A percentile compares a stretch with the other conserved stretches of the same genome.
Conservation (phyloP, 306 rosid genomes). For the Biancaea sappan region DNA sequence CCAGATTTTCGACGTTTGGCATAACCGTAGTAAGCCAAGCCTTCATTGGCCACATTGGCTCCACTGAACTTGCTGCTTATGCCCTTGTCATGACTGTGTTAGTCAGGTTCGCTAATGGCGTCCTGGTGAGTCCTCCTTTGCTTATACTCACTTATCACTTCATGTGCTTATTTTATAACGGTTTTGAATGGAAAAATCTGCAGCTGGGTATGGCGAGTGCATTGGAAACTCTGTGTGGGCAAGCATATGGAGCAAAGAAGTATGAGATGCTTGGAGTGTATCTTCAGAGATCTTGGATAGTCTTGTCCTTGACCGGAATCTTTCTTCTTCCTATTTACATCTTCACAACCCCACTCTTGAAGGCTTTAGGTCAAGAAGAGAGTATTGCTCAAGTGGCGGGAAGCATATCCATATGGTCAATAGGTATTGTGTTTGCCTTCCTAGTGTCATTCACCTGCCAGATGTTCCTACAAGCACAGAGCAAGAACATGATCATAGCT, state of each 20-base stretch:
- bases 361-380: constrained; percentile 53
- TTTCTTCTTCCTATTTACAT: constrained; percentile 52
- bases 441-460: constrained; percentile 56
- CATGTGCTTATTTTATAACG: too few relatives aligned
- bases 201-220: constrained; percentile 83
- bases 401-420: constrained; percentile 56
- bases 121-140: constrained; percentile 40
- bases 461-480: constrained; percentile 65
- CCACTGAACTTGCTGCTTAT: constrained; percentile 57
- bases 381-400: constrained; percentile 48
- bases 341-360: constrained; percentile 53
- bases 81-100: constrained; percentile 55
- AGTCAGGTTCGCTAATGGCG: constrained; percentile 56
- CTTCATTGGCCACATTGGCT: constrained; percentile 58
- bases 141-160: neutral
- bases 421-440: constrained; percentile 47
- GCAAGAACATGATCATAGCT: constrained; percentile 59
- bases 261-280: constrained; percentile 64
- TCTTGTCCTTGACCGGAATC: constrained; percentile 39
- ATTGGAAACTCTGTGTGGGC: constrained; percentile 67
- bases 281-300: constrained; percentile 75
- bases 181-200: constrained; percentile 5
- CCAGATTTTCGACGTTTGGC: constrained; percentile 57
- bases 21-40: constrained; percentile 45
- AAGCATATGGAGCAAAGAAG: constrained; percentile 65